Conservation (phyloP, 1,284 basidiomycete species). For the Pascua guehoae region DNA sequence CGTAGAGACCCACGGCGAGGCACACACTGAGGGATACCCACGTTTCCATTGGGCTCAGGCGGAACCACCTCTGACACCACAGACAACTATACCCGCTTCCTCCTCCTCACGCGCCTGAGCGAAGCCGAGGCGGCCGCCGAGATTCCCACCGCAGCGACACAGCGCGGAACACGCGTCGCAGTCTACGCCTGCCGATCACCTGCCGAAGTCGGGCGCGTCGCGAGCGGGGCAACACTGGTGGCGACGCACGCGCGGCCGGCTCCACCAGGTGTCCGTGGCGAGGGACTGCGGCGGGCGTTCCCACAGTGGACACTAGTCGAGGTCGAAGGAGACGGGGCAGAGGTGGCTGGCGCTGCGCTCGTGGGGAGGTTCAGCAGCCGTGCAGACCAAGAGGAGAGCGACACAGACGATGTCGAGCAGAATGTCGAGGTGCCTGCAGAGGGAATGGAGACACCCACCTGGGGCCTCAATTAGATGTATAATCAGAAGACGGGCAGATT, state of each 20-base stretch:
- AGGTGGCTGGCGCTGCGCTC: too few relatives aligned
- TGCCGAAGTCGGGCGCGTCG: neutral
- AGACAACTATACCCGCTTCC: slow-evolving; percentile 49
- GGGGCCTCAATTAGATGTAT: too few relatives aligned
- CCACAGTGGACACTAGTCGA: slow-evolving; percentile 11
- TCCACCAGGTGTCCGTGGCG: neutral
- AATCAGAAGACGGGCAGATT: too few relatives aligned
- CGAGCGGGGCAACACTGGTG: neutral
- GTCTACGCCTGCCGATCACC: slow-evolving; percentile 5
- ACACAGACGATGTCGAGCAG: too few relatives aligned
- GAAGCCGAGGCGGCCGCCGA: neutral
- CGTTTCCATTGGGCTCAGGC: too few relatives aligned
- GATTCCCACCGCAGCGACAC: neutral
- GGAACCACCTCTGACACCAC: neutral
- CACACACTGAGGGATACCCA: too few relatives aligned
- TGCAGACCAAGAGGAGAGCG: too few relatives aligned
- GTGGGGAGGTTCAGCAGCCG: too few relatives aligned
- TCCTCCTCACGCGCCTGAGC: slow-evolving; percentile 27
- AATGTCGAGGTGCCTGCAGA: too few relatives aligned
- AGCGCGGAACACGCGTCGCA: neutral
- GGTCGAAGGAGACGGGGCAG: neutral
- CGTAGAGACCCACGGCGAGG: too few relatives aligned
- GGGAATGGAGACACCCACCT: too few relatives aligned
- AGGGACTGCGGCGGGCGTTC: neutral
- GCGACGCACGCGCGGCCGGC: slow-evolving; percentile 10